Conservation (phyloP, 1,284 basidiomycete species). For the Ceratobasidium sp. region DNA sequence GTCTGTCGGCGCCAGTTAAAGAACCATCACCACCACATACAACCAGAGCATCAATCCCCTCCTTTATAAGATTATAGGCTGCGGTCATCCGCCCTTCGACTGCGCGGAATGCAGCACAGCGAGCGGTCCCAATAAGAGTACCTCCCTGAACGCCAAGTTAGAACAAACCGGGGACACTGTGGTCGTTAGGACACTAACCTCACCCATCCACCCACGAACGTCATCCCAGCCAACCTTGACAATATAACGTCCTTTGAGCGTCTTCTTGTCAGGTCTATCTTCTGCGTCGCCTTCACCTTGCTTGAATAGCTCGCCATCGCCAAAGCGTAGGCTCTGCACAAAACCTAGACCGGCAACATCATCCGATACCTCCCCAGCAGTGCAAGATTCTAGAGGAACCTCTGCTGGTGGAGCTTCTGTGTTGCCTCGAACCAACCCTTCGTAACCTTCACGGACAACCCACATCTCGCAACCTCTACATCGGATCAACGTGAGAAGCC, state of each 20-base stretch:
- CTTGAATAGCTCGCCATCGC: slow-evolving; percentile 88
- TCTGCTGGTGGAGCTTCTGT: slow-evolving; percentile 51
- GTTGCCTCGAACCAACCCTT: slow-evolving; percentile 81
- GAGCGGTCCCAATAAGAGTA: slow-evolving; percentile 95
- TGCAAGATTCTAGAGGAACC: slow-evolving; percentile 44
- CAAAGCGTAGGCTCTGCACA: slow-evolving; percentile 81
- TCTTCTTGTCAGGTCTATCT: slow-evolving; percentile 64
- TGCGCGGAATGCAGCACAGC: slow-evolving; percentile 89
- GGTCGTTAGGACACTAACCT: slow-evolving; percentile 64
- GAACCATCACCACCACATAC: slow-evolving; percentile 98
- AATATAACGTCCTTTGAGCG: slow-evolving; percentile 91
- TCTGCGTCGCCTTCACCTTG: slow-evolving; percentile 88
- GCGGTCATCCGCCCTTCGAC: slow-evolving; percentile 87
- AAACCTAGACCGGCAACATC: slow-evolving; percentile 55
- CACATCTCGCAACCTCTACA: slow-evolving; percentile 89
- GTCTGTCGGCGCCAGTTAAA: slow-evolving; percentile 93
- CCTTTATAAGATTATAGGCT: slow-evolving; percentile 90
- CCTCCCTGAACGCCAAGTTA: slow-evolving; percentile 72
- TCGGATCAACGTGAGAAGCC: not conserved
- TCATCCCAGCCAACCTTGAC: slow-evolving; percentile 99
- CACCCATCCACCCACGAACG: slow-evolving; percentile 92
- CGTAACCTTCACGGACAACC: slow-evolving; percentile 97
- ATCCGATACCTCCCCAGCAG: slow-evolving; percentile 39
- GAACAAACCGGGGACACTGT: not conserved
- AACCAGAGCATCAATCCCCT: slow-evolving; percentile 96